Evolutionary conservation across 2,329 filamentous ascomycete genomes (phyloP), one percentile per base, ranked within the genome.

Genomic region (Dactylella cylindrospora): DNA sequence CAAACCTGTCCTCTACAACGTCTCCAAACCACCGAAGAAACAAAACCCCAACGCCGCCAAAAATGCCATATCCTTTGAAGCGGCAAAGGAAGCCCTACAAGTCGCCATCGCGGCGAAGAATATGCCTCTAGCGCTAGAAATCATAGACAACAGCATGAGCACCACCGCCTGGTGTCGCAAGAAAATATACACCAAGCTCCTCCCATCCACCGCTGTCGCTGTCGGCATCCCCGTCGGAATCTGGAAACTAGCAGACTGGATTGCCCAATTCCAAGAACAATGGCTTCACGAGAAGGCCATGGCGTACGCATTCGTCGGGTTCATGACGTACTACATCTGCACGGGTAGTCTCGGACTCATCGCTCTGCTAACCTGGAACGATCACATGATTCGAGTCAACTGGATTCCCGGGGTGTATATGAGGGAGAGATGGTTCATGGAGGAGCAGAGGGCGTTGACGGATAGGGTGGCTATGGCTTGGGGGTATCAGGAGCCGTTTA

Each of bases 301-400:
- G 1, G 81, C 81, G 8, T 82, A 94, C 61, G 85, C 86, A 3
- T 89, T 95, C 70, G 81, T 81, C 0, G 90, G 88, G 9, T 86
- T 93, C 43, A 75, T 91, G 64, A 86, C 89, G 5, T 98, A 97
- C 72, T 78, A 94, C 33, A 80, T 83, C 15, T 88, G 89, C 65
- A 90, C 90, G 3, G 84, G 82, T 3, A 88, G 85, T 7, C 81
- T 97, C 47, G 93, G 91, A 2, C 75, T 93, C 33, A 82, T 97
- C 29, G 89, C 91, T 6, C 77, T 94, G 59, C 84, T 88, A 20
- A 96, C 91, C 26, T 79, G 85, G 61, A 96, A 96, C 73, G 90
- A 97, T 72, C 90, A 97, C 73, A 95, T 96, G 88, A 84, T 86
- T 69, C 83, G 93, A 15, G 89, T 97, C 3, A 90, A 88, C 1